Evolutionary conservation across 306 rosid species (phyloP), one percentile per base, ranked within the genome.

Genomic region (Cicer yamashitae): DNA sequence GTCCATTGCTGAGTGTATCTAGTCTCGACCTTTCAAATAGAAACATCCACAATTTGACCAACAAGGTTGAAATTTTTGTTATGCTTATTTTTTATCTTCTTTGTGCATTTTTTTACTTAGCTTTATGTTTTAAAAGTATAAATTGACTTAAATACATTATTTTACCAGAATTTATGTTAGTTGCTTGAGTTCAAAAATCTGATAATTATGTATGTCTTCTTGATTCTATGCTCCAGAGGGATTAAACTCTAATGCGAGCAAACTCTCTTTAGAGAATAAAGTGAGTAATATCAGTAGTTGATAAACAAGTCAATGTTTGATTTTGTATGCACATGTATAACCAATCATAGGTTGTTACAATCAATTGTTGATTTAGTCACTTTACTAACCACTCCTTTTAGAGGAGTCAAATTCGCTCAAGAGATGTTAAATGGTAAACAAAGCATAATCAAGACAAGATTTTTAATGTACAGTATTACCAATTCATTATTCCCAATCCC

Each of bases 1-100:
- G 48, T 62, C 37, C 74, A 5, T 82, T 91, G 84, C 84, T 78
- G 58, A 65, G 77, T 18, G 82, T 88, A 83, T 79, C 88, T 17
- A 69, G 85, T 77, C 96, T 91, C 74, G 94, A 94, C 81, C 88
- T 91, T 79, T 91, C 97, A 13, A 58, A 85, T 78, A 88, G 98
- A 80, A 37, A 81, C 66, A 91, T 94, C 78, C 93, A 84, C 82
- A 90, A 79, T 72, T 81, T 91, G 82, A 82, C 77, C 67, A 91
- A 70, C 43, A 82, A 90, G 97, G 96, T 91, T 60, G 34, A 13
- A 50, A 62, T 50, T 0, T 74, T 69, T 68, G 51, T 66, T 48
- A 15, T 62, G 74, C 70, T 25, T 44, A 37, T 74, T 57, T 66
- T 74, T 39, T 72, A 25, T 81, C n/a, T 45, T 10, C 30, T 62